phyloP scores from a whole-genome alignment of 495 filamentous ascomycete genomes.

The Penicillium turbatum region DNA sequence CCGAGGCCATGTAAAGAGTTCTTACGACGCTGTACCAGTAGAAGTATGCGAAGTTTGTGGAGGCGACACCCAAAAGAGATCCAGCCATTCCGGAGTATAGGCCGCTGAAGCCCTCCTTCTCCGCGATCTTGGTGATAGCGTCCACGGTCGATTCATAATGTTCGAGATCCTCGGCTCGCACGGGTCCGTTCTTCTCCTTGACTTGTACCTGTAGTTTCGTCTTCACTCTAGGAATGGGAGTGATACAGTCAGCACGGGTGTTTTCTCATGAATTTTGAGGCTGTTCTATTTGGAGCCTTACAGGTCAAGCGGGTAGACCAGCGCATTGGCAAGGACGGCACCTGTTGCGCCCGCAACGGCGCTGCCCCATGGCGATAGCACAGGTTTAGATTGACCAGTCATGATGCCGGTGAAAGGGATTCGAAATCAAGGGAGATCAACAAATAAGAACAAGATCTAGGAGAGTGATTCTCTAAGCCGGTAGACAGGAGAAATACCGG shows the following conservation, averaged over 20 bases:
- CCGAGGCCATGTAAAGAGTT: constrained; percentile 69
- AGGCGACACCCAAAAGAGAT: constrained; percentile 84
- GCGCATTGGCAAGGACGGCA: constrained; percentile 88
- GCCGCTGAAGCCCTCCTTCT: constrained; percentile 74
- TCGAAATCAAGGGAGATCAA: constrained; percentile 3
- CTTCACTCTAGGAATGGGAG: constrained; percentile 64
- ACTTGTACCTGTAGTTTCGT: constrained; percentile 96
- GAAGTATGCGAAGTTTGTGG: constrained; percentile 99
- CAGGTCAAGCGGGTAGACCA: constrained; percentile 98
- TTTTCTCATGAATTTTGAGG: not conserved
- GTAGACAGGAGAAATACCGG: constrained; percentile 21
- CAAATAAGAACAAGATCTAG: constrained; percentile 3
- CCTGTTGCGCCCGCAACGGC: constrained; percentile 91
- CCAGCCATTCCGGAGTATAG: constrained; percentile 88
- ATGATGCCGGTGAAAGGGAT: constrained; percentile 41
- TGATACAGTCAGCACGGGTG: constrained; percentile 7
- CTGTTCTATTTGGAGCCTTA: constrained; percentile 30
- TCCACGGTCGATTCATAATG: constrained; percentile 86
- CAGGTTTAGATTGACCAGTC: constrained; percentile 76
- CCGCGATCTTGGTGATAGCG: constrained; percentile 79
- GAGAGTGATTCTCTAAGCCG: constrained; percentile 7
- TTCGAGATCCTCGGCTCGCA: constrained; percentile 41
- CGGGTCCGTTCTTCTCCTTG: constrained; percentile 47
- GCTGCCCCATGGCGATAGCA: constrained; percentile 86
- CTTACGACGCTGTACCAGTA: constrained; percentile 97